Evolutionary conservation across 73 alveolate genomes (phyloP), one percentile per base, ranked within the genome.

Genomic region (Paraurostyla sp.): DNA sequence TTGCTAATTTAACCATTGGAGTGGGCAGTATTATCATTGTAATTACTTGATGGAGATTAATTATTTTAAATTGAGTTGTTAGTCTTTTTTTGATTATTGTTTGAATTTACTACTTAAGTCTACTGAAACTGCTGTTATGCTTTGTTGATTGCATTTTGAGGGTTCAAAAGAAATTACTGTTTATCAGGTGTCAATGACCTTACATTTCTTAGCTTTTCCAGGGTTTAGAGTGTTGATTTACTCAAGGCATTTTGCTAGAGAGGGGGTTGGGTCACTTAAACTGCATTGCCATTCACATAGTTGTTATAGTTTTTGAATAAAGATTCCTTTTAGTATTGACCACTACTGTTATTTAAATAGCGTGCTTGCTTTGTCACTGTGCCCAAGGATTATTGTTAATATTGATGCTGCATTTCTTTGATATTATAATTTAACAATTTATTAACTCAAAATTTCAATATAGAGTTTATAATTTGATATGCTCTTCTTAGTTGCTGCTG

Each of bases 171-270:
- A 32, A 60, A 60, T 60, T 60, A 60, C 25, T 60, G 50, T 50
- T 60, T 60, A 60, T 60, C 78, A 9, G 78, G 78, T 3, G 78
- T 60, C 22, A 60, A 32, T 9, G 78, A 60, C 32, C 78, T 18
- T 16, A 60, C 78, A 33, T 60, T 60, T 60, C 78, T 18, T 50
- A 60, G 32, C 32, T 60, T 60, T 33, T 60, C 78, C 25, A 60
- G 25, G 13, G 78, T 60, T 60, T 60, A 60, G 4, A 60, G 45
- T 6, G 78, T 60, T 25, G 78, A 60, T 30, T 60, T 60, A 27
- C 78, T 60, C 13, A 60, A 30, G 3, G 45, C 6, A 7, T 16
- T 29, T 30, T 25, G 25, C 25, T 60, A 27, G 51, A 29, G 32
- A 20, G 6, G 51, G 9, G 22, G 32, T 30, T 60, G 25, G 32